Percentiles rank a stretch among this genome's conserved stretches.
Evolutionary conservation across 768 basidiomycete species (phyloP).

Genomic region (Leccinum fibrillosum): DNA sequence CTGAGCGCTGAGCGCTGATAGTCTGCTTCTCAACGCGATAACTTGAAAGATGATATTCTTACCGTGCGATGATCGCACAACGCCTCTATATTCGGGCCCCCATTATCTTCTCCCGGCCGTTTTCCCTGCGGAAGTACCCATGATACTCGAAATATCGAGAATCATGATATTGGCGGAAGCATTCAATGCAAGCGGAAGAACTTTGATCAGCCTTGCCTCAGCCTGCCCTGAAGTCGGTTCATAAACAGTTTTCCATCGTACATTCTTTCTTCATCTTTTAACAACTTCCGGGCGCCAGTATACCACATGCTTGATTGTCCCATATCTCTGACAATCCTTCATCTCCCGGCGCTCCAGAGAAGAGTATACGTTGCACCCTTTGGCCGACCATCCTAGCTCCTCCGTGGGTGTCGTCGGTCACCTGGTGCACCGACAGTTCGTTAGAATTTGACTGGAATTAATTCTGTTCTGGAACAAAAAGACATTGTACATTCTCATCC

Average conservation of each 20-base stretch:
- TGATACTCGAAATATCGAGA: too few relatives aligned
- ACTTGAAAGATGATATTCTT: too few relatives aligned
- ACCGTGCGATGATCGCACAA: too few relatives aligned
- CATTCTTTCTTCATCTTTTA: conserved; percentile 51
- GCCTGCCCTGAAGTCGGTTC: conserved; percentile 46
- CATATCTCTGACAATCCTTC: conserved; percentile 41
- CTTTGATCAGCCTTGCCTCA: too few relatives aligned
- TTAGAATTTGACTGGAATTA: neutral
- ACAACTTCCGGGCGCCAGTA: conserved; percentile 53
- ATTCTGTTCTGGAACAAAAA: neutral
- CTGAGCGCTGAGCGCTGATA: too few relatives aligned
- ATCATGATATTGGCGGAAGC: too few relatives aligned
- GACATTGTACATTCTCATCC: neutral
- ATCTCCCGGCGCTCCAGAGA: conserved; percentile 58
- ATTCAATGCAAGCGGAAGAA: too few relatives aligned
- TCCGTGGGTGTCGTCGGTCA: conserved; percentile 54
- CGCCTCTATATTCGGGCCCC: too few relatives aligned
- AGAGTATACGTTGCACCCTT: conserved; percentile 46
- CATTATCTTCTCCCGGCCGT: too few relatives aligned
- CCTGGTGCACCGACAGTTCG: conserved; percentile 50
- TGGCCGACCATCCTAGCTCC: conserved; percentile 52
- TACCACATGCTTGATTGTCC: conserved; percentile 57
- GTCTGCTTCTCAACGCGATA: too few relatives aligned
- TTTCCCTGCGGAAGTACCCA: too few relatives aligned
- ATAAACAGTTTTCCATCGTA: conserved; percentile 3